Base-by-base conservation (phyloP, 1,284 basidiomycete genomes). In the Marasmius sp. region DNA sequence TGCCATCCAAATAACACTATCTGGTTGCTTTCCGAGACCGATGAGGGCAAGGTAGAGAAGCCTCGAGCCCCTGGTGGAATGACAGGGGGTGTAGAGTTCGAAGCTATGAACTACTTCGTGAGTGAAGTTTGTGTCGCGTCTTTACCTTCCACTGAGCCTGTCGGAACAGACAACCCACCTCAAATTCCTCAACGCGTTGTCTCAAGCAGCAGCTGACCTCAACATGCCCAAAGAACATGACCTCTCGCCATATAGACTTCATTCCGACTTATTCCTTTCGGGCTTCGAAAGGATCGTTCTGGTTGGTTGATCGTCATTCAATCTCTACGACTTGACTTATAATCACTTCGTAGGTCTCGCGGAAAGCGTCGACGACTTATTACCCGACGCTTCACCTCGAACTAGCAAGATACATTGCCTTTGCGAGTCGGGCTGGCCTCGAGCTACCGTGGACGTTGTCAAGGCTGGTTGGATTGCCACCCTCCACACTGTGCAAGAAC, bases 51-150 rank as follows among this genome's bases (percentile, higher is more conserved):
- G 60, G 93, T 96, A 4, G 94, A 95, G 75, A 92, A 89, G 68
- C 97, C 97, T 3, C 86, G 93, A 41, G 97, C 97, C 3, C 97
- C 97, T 0, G 94, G 95, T 7, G 97, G 97, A 7, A 98, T 98
- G 87, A 98, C 97, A 0, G 97, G 97, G 8, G 97, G 97, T 10
- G 97, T 99, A 10, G 97, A 98, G 73, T 96, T 91, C 72, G 97
- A 99, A 75, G 97, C 97, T 0, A 97, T 98, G 90, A 85, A 85
- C 14, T 98, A 98, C 74, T 87, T 97, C 68, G 95, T 96, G 71
- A 68, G 91, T 58, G 7, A 51, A 61, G 55, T 59, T 61, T 38
- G 43, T 16, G 59, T 56, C 27, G 27, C 11, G 38, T 41, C 47
- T 37, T 37, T 33, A 49, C 27, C 18, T 20, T 61, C 60, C 60